phyloP scores from a whole-genome alignment of 805 yeast species.

The Yamadazyma sp. region DNA sequence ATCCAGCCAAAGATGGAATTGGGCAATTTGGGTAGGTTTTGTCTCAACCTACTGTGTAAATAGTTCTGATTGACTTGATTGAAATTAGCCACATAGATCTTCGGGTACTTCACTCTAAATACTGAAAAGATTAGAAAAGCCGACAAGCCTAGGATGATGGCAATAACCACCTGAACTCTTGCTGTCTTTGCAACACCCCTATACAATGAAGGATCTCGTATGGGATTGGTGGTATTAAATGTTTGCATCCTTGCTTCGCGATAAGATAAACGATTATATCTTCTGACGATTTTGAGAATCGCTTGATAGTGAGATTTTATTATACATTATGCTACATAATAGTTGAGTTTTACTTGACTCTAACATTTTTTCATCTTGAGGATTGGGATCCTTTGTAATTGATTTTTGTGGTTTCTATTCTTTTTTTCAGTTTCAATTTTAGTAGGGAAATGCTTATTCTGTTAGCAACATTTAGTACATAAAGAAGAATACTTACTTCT shows the following conservation, averaged over 20 bases:
- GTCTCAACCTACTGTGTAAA: slow-evolving; percentile 42
- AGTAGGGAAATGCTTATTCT: too few species aligned
- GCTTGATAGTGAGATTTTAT: too few species aligned
- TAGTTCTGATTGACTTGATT: slow-evolving; percentile 43
- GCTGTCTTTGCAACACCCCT: slow-evolving; percentile 50
- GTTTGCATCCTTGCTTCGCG: slow-evolving; percentile 1
- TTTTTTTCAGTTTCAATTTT: too few species aligned
- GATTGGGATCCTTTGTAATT: too few species aligned
- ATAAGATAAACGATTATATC: slow-evolving; percentile 3
- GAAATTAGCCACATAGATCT: slow-evolving; percentile 78
- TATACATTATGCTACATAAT: too few species aligned
- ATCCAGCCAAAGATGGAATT: slow-evolving; percentile 79
- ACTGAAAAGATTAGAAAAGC: slow-evolving; percentile 71
- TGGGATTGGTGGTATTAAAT: slow-evolving; percentile 5
- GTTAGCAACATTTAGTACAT: background rate
- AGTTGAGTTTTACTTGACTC: too few species aligned
- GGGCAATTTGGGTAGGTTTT: slow-evolving; percentile 59
- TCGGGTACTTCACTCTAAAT: slow-evolving; percentile 71
- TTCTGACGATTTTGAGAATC: too few species aligned
- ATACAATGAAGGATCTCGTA: slow-evolving; percentile 14
- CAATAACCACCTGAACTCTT: slow-evolving; percentile 72
- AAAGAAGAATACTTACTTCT: background rate
- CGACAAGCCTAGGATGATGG: slow-evolving; percentile 60
- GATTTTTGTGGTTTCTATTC: too few species aligned
- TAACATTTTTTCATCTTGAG: too few species aligned